A percentile compares a stretch with the other conserved stretches of the same genome.
These are phyloP conservation scores for Clarkia xantiana DNA, from an alignment of 345 rosid species.

Conservation along the genomic window DNA sequence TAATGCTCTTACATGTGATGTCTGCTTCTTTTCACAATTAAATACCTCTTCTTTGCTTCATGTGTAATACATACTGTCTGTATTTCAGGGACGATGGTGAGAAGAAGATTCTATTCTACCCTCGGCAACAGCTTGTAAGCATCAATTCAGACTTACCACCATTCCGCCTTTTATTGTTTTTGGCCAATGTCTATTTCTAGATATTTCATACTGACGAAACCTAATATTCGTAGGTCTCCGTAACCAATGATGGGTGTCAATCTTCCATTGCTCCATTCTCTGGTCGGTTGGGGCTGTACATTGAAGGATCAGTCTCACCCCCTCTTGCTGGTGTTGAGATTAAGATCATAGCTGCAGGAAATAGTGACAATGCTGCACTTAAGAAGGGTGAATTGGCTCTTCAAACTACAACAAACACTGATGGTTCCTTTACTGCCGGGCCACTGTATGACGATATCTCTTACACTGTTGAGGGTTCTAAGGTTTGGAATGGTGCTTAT, in stretches of 20 bases:
- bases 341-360: slow-evolving; percentile 45
- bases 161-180: not conserved
- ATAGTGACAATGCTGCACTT: slow-evolving; percentile 41
- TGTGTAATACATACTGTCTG: too few species aligned
- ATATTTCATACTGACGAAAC: too few species aligned
- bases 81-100: slow-evolving; percentile 45
- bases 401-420: slow-evolving; percentile 53
- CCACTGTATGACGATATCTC: slow-evolving; percentile 76
- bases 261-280: slow-evolving; percentile 48
- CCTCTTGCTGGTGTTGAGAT: slow-evolving; percentile 58
- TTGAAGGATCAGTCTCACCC: slow-evolving; percentile 76
- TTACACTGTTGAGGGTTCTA: slow-evolving; percentile 57
- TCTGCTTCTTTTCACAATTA: not conserved
- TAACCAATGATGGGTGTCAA: slow-evolving; percentile 69
- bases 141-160: not conserved
- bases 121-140: slow-evolving; percentile 60
- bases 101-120: slow-evolving; percentile 75
- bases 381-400: slow-evolving; percentile 48
- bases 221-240: slow-evolving; percentile 37
- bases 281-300: slow-evolving; percentile 62
- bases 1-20: slow-evolving; percentile 4
- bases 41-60: too few species aligned
- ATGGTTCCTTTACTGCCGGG: slow-evolving; percentile 68
- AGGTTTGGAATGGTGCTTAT: slow-evolving; percentile 30
- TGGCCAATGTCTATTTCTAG: too few species aligned